Evolutionary conservation across 2,329 filamentous ascomycete species (phyloP).

Genomic region (Arthrobotrys sphaeroides): DNA sequence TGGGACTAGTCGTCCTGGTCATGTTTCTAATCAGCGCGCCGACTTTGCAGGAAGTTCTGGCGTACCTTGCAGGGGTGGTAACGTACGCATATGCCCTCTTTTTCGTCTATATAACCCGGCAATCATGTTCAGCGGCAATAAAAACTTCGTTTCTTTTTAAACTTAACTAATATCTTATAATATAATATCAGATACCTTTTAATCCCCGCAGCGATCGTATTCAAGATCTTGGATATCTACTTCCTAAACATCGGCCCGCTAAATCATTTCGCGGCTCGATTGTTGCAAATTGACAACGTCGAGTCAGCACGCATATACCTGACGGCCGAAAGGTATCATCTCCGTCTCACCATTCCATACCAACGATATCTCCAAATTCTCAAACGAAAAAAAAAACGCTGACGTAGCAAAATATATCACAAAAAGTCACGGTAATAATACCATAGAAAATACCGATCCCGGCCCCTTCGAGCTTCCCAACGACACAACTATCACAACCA

Average conservation of each 20-base stretch:
- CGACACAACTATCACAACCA: not conserved
- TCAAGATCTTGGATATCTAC: slow-evolving; percentile 24
- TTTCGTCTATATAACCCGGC: slow-evolving; percentile 30
- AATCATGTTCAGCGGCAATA: too few relatives aligned
- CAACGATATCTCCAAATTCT: not conserved
- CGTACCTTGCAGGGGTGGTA: slow-evolving; percentile 13
- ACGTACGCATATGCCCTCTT: too few relatives aligned
- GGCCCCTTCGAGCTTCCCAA: slow-evolving; percentile 36
- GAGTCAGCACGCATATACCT: slow-evolving; percentile 20
- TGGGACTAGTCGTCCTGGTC: slow-evolving; percentile 21
- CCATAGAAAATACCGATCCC: not conserved
- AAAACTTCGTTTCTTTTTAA: too few relatives aligned
- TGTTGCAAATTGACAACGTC: slow-evolving; percentile 27
- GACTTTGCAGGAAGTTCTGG: slow-evolving; percentile 3
- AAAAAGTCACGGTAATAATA: not conserved
- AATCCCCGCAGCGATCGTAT: slow-evolving; percentile 20
- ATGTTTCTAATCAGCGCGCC: slow-evolving; percentile 45
- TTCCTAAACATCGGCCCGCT: slow-evolving; percentile 7
- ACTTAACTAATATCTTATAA: too few relatives aligned
- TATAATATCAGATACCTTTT: slow-evolving; percentile 18
- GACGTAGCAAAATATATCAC: not conserved
- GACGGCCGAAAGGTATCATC: slow-evolving; percentile 29
- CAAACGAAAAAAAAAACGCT: not conserved
- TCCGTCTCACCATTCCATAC: not conserved
- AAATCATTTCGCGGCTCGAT: slow-evolving; percentile 12